Base-by-base conservation (phyloP, 2,329 filamentous ascomycete genomes). In the Fusarium abutilonis region DNA sequence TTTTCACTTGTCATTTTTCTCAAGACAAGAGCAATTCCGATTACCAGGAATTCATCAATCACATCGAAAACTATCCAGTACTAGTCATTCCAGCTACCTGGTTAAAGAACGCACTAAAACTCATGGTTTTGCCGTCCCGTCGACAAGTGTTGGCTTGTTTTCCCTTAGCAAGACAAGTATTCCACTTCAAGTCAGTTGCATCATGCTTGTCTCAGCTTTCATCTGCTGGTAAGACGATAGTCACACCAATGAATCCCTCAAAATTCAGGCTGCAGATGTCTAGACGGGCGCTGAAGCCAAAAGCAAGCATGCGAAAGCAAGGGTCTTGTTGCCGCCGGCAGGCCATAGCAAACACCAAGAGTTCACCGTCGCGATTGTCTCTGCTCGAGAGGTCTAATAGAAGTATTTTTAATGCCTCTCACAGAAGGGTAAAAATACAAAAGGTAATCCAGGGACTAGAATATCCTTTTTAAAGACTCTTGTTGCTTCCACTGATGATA, bases 81-180 rank as follows among this genome's bases (percentile, higher is more conserved):
- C 31, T 34, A 40, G 19, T 8, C 9, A 42, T 50, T 31, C 51
- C 45, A 54, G 29, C 31, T 54, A 42, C 45, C 36, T 35, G 36
- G 51, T 26, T 26, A 36, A 32, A 35, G 13, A 39, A 4, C 10
- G 28, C 34, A 3, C 36, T 50, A 50, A 2, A 26, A 26, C 14
- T 21, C 19, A 1, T 21, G 35, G 9, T 21, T 7, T 38, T 13
- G 4, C 9, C 17, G 8, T 21, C 13, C 13, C 32, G 19, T 36
- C 36, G 36, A 50, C 9, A 15, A 17, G 49, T 17, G 14, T 31
- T 29, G 36, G 45, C n/a, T 29, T 19, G 51, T 6, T 8, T 10
- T 14, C 17, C 35, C 8, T 9, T 31, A 3, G 38, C 7, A 17
- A 6, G 13, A 29, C 29, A 19, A 15, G 40, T 4, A n/a, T 14